phyloP scores from a whole-genome alignment of 805 yeast species.

The Ogataea saltuana region DNA sequence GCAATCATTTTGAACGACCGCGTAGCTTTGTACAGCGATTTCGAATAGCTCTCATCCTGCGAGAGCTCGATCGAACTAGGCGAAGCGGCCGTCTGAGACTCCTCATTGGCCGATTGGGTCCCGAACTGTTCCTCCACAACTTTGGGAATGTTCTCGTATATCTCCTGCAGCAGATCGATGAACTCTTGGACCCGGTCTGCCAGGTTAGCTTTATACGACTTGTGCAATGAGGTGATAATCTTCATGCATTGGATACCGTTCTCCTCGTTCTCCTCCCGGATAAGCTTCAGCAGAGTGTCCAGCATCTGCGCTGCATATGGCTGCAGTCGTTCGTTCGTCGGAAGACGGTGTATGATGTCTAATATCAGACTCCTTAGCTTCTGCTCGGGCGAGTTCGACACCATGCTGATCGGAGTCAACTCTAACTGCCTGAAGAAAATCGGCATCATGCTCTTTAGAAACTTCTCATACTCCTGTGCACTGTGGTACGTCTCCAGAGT shows the following conservation, averaged over 20 bases:
- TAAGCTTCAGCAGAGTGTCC: conserved; percentile 55
- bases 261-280: conserved; percentile 86
- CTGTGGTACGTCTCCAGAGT: conserved; percentile 82
- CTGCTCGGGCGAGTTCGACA: conserved; percentile 66
- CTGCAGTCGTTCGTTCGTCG: conserved; percentile 78
- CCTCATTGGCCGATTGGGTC: conserved; percentile 8
- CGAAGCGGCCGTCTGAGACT: conserved; percentile 29
- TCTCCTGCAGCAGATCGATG: conserved; percentile 68
- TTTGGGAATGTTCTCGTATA: conserved; percentile 77
- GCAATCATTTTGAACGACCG: conserved; percentile 87
- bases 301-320: conserved; percentile 64
- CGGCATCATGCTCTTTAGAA: conserved; percentile 69
- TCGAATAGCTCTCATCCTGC: conserved; percentile 43
- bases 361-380: conserved; percentile 74
- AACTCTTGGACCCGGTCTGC: conserved; percentile 76
- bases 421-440: conserved; percentile 63
- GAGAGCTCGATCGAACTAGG: conserved; percentile 42
- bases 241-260: conserved; percentile 92
- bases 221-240: conserved; percentile 79
- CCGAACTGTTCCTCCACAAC: conserved; percentile 73
- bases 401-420: conserved; percentile 71
- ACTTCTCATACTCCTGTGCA: conserved; percentile 77
- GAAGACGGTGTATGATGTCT: conserved; percentile 78
- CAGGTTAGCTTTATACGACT: conserved; percentile 71
- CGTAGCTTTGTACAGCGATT: conserved; percentile 65